A percentile compares a stretch with the other conserved stretches of the same genome.
Evolutionary conservation across 805 yeast genomes (phyloP).

Genomic region (Saturnispora kantuleensis): DNA sequence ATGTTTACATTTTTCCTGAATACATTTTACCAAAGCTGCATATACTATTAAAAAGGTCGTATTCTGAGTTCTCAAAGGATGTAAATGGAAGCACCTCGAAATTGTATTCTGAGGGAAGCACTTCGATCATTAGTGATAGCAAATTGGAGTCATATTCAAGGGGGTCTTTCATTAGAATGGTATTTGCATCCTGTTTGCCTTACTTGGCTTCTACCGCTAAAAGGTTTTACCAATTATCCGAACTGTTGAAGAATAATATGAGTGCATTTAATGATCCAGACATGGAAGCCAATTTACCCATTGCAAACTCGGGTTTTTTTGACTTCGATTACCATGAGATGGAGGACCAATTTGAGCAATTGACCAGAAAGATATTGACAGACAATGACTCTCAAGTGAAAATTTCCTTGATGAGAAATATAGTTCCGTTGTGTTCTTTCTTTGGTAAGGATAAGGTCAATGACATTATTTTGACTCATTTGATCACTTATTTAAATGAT

Average conservation of each 20-base stretch:
- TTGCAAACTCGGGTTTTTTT: slow-evolving; percentile 25
- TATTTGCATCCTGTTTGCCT: slow-evolving; percentile 68
- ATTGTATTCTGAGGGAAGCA: slow-evolving; percentile 2
- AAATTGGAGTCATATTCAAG: neutral
- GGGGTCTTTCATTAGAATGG: slow-evolving; percentile 42
- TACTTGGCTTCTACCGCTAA: slow-evolving; percentile 56
- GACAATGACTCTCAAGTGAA: slow-evolving; percentile 60
- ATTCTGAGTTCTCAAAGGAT: slow-evolving; percentile 13
- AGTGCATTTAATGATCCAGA: slow-evolving; percentile 32
- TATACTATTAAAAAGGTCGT: slow-evolving; percentile 31
- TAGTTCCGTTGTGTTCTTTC: slow-evolving; percentile 69
- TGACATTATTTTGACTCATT: slow-evolving; percentile 80
- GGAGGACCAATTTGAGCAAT: slow-evolving; percentile 49
- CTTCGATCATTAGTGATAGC: neutral
- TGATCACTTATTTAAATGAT: slow-evolving; percentile 86
- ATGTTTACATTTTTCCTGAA: slow-evolving; percentile 70
- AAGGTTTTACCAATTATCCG: slow-evolving; percentile 53
- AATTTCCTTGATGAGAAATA: slow-evolving; percentile 56
- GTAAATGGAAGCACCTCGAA: neutral
- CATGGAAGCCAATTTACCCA: slow-evolving; percentile 30
- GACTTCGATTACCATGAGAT: slow-evolving; percentile 35
- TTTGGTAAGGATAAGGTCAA: slow-evolving; percentile 84
- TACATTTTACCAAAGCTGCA: slow-evolving; percentile 67
- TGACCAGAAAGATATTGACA: slow-evolving; percentile 57
- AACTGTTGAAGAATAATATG: slow-evolving; percentile 31